Conservation (phyloP, 225 moss, liverwort and hornwort species). For the Physcomitrellopsis africana region DNA sequence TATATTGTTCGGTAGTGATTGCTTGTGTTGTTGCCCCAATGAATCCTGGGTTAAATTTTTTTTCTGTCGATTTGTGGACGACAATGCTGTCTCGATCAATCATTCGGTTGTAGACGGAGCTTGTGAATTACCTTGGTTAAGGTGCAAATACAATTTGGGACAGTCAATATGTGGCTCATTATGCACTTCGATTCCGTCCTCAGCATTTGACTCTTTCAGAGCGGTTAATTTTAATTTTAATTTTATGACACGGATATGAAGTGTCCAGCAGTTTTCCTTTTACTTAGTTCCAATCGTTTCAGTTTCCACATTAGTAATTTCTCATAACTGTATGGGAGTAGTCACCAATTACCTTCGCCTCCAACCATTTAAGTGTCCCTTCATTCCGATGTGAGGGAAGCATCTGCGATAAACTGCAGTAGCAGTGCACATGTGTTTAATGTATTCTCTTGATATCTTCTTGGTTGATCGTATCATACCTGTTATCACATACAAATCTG, state of each 20-base stretch:
- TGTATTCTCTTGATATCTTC: slow-evolving; percentile 1
- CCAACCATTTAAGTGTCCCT: neutral
- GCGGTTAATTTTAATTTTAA: neutral
- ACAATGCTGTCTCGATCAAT: slow-evolving; percentile 1
- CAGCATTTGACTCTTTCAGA: neutral
- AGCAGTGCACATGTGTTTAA: neutral
- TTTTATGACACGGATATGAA: neutral
- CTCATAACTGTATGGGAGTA: neutral
- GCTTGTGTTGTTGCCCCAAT: neutral
- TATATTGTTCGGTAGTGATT: neutral
- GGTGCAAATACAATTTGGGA: slow-evolving; percentile 1
- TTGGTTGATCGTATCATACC: neutral
- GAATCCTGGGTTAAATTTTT: slow-evolving; percentile 1
- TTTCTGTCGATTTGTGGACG: slow-evolving; percentile 1
- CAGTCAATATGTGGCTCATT: slow-evolving; percentile 8
- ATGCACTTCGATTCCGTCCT: slow-evolving; percentile 8
- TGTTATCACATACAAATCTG: neutral
- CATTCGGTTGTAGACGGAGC: neutral
- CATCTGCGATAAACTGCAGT: neutral
- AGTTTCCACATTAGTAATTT: neutral
- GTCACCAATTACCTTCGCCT: neutral
- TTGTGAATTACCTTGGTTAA: slow-evolving; percentile 13
- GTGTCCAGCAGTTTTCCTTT: neutral
- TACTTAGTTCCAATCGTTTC: slow-evolving; percentile 1
- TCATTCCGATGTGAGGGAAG: neutral